Evolutionary conservation across 192 early-diverging fungal genomes (phyloP).

Genomic region (Rhizophagus sp.): DNA sequence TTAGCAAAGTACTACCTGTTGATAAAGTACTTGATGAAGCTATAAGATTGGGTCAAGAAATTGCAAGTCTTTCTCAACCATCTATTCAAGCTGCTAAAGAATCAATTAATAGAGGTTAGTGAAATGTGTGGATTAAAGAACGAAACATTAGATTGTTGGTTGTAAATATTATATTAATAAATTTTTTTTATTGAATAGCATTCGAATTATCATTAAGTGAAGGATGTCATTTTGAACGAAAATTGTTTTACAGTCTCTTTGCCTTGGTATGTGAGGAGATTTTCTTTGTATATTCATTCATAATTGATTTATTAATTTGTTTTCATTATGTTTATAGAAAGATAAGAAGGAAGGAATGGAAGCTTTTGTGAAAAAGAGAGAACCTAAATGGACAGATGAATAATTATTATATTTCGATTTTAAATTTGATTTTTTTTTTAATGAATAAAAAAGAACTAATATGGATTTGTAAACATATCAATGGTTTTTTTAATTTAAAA

Average conservation of each 20-base stretch:
- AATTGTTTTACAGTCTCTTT: slow-evolving; percentile 92
- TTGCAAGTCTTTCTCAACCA: slow-evolving; percentile 84
- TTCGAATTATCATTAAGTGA: slow-evolving; percentile 84
- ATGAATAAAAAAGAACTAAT: too few species aligned
- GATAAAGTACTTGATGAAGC: slow-evolving; percentile 85
- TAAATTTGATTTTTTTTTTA: not conserved
- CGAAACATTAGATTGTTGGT: not conserved
- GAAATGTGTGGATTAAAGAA: not conserved
- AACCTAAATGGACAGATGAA: slow-evolving; percentile 83
- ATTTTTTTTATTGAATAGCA: slow-evolving; percentile 47
- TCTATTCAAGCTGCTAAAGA: slow-evolving; percentile 95
- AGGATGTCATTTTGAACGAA: slow-evolving; percentile 89
- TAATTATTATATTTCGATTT: slow-evolving; percentile 40
- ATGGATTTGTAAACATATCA: too few species aligned
- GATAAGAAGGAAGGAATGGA: slow-evolving; percentile 98
- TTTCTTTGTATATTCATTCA: slow-evolving; percentile 3
- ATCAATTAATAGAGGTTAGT: slow-evolving; percentile 82
- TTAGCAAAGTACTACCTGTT: slow-evolving; percentile 86
- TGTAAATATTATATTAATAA: not conserved
- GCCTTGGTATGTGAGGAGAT: slow-evolving; percentile 61
- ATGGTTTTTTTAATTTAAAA: too few species aligned
- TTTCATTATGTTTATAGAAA: slow-evolving; percentile 41
- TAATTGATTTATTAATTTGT: not conserved
- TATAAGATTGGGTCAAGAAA: slow-evolving; percentile 85
- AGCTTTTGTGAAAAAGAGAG: slow-evolving; percentile 93